Evolutionary conservation across 768 basidiomycete genomes (phyloP), one percentile per base, ranked within the genome.

Genomic region (Naganishia vaughanmartiniae): DNA sequence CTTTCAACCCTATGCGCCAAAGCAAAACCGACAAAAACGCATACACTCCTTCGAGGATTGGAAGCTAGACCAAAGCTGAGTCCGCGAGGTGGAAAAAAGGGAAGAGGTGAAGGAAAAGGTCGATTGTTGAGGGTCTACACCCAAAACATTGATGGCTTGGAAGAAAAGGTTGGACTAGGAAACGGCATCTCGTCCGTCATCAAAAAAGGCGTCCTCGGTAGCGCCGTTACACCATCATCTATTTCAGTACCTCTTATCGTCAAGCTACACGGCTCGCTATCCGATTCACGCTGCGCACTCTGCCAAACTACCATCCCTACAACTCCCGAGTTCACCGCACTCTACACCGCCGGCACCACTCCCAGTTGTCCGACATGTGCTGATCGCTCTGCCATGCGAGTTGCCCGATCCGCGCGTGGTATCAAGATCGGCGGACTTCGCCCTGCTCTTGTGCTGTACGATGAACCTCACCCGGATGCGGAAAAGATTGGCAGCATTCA

Each of bases 101-200:
- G 60, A 17, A 5, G 60, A 15, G 60, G 60, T 3, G 65, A 66
- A 73, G 80, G 85, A 19, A 93, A 91, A 81, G 88, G 88, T 60
- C 93, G 90, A 81, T 83, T 99, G 12, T 79, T 95, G 30, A 87
- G 96, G 70, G 90, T 89, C 15, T 99, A 97, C 80, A 97, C 96
- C 0, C 96, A 99, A 82, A 99, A 99, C 79, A 94, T 99, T 54
- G 96, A 99, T 81, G 95, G 93, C 14, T 83, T 99, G 15, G 96
- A 99, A 78, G 89, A 88, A 75, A 84, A 85, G 66, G 87, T 87
- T 0, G 94, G 94, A 0, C 84, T 99, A 30, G 58, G 56, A 3
- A 58, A 15, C 14, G 57, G 46, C 30, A 45, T 48, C 42, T 6
- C 42, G 2, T 1, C n/a, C 14, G 46, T 63, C 17, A 39, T n/a